Evolutionary conservation across 2,329 filamentous ascomycete genomes (phyloP).

Genomic region (Scleromitrula shiraiana): DNA sequence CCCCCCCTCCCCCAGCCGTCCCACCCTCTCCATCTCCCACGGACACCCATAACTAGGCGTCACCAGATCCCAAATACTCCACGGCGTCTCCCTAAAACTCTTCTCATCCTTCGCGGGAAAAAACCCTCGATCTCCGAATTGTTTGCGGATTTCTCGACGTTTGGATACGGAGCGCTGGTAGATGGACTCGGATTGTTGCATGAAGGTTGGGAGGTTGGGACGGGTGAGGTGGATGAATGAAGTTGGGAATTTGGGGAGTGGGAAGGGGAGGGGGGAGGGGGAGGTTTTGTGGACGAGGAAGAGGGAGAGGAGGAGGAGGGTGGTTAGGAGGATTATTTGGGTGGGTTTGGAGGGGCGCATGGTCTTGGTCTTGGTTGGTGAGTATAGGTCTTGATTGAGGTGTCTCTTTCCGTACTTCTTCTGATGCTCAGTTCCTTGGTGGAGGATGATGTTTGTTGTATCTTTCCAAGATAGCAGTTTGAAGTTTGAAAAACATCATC

Average conservation of each 20-base stretch:
- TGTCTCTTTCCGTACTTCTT: too few species aligned
- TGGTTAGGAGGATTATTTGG: not conserved
- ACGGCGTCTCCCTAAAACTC: constrained; percentile 25
- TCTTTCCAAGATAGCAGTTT: too few species aligned
- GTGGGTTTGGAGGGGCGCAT: constrained; percentile 1
- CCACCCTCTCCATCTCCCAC: constrained; percentile 34
- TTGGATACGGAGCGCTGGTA: not conserved
- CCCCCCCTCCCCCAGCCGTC: constrained; percentile 34
- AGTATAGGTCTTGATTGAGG: not conserved
- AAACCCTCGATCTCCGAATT: constrained; percentile 1
- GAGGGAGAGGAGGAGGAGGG: not conserved
- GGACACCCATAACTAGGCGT: constrained; percentile 35
- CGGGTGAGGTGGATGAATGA: constrained; percentile 7
- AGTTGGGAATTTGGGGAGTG: not conserved
- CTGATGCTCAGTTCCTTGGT: too few species aligned
- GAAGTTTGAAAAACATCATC: too few species aligned
- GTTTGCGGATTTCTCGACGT: not conserved
- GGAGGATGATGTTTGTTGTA: too few species aligned
- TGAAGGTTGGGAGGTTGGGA: constrained; percentile 1
- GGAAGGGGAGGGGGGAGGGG: not conserved
- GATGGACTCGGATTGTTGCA: constrained; percentile 1
- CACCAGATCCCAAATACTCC: constrained; percentile 35
- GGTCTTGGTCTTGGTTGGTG: not conserved
- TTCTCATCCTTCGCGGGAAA: constrained; percentile 20
- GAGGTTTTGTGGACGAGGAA: not conserved